Evolutionary conservation across 495 filamentous ascomycete species (phyloP).

Genomic region (Penicillium alfredii): DNA sequence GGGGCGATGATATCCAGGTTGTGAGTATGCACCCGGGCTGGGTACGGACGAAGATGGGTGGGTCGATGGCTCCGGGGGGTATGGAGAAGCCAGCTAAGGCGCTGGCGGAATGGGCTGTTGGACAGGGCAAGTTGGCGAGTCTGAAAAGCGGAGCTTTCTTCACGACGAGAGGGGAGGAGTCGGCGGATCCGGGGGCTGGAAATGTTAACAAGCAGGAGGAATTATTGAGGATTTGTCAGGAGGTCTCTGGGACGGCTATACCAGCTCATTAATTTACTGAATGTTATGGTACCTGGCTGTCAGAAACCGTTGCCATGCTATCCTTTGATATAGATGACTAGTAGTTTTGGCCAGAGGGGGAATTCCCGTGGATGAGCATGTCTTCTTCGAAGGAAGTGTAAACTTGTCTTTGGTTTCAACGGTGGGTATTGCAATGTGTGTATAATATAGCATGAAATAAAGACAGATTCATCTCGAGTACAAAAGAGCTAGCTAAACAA

Average conservation of each 20-base stretch:
- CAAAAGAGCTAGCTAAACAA: too few species aligned
- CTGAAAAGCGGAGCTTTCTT: slow-evolving; percentile 25
- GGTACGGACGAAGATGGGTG: slow-evolving; percentile 60
- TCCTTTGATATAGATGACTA: too few species aligned
- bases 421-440: too few species aligned
- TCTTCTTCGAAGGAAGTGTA: too few species aligned
- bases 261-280: too few species aligned
- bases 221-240: slow-evolving; percentile 24
- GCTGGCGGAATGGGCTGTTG: slow-evolving; percentile 42
- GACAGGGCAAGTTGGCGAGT: slow-evolving; percentile 21
- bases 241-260: slow-evolving; percentile 30
- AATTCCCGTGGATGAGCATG: too few species aligned
- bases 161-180: slow-evolving; percentile 18
- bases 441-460: too few species aligned
- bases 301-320: too few species aligned
- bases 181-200: slow-evolving; percentile 22
- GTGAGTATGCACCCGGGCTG: slow-evolving; percentile 55
- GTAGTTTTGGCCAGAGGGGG: too few species aligned
- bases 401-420: too few species aligned
- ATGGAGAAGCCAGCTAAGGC: slow-evolving; percentile 40
- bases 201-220: slow-evolving; percentile 30
- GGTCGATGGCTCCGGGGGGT: slow-evolving; percentile 40
- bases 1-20: slow-evolving; percentile 41
- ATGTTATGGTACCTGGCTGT: too few species aligned
- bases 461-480: too few species aligned